Percentiles rank a stretch among this genome's conserved stretches.
These are phyloP conservation scores for Incumbomyces delicatus DNA, from an alignment of 2,329 filamentous ascomycete genomes.

Conservation along the genomic window DNA sequence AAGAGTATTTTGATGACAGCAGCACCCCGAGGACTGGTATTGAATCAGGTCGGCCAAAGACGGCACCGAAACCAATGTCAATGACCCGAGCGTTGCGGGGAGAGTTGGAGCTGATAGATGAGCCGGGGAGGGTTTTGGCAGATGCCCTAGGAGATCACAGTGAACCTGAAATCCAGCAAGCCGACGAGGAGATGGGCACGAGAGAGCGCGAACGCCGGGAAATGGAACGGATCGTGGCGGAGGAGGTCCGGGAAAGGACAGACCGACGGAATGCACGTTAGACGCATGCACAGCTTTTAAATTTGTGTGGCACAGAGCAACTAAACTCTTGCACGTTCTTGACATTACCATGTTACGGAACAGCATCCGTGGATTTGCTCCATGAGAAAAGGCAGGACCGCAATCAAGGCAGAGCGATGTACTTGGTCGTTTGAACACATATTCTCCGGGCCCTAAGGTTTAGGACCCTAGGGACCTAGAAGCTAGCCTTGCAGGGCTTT, in stretches of 20 bases:
- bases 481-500: no score
- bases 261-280: slow-evolving; percentile 2
- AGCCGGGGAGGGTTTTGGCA: slow-evolving; percentile 15
- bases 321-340: no score
- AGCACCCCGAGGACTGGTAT: background rate
- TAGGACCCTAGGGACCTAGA: no score
- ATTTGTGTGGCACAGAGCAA: no score
- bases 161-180: slow-evolving; percentile 20
- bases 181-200: slow-evolving; percentile 18
- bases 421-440: no score
- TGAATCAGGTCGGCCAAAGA: background rate
- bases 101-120: slow-evolving; percentile 13
- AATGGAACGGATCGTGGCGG: slow-evolving; percentile 19
- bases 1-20: slow-evolving; percentile 21
- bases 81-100: slow-evolving; percentile 16
- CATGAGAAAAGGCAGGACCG: no score
- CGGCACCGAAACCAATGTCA: slow-evolving; percentile 8
- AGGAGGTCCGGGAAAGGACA: slow-evolving; percentile 17
- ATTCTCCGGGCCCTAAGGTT: no score
- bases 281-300: background rate
- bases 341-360: no score
- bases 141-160: slow-evolving; percentile 22
- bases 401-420: no score
- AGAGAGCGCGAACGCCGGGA: slow-evolving; percentile 16
- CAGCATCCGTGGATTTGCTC: no score